A percentile compares a stretch with the other conserved stretches of the same genome.
Evolutionary conservation across 768 basidiomycete species (phyloP).

Genomic region (Clitopilus hobsonii): DNA sequence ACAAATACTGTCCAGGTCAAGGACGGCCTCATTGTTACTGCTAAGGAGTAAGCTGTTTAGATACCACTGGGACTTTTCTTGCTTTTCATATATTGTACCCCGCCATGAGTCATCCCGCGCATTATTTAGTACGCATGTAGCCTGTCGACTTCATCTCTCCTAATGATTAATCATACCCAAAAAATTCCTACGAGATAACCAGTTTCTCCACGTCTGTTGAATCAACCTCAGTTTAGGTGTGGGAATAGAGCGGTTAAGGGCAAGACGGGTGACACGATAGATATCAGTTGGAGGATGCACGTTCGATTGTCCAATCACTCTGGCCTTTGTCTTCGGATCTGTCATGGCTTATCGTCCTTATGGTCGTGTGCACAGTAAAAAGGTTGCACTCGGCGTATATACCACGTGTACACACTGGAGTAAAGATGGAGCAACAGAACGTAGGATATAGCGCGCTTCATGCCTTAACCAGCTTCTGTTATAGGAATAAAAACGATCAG

Average conservation of each 20-base stretch:
- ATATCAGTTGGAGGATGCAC: neutral
- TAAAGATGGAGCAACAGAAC: neutral
- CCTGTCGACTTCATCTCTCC: neutral
- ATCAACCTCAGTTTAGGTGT: no score
- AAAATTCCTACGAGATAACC: neutral
- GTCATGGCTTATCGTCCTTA: neutral
- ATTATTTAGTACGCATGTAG: neutral
- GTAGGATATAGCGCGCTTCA: neutral
- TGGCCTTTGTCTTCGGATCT: neutral
- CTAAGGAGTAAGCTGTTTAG: neutral
- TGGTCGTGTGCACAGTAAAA: neutral
- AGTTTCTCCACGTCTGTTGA: no score
- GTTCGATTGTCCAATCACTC: neutral
- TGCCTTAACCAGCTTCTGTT: constrained; percentile 19
- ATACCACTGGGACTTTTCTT: neutral
- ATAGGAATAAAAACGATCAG: neutral
- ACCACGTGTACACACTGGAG: neutral
- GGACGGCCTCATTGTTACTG: neutral
- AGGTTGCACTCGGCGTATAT: neutral
- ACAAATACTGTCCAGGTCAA: neutral
- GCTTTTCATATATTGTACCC: neutral
- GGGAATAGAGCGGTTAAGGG: no score
- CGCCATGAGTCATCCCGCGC: neutral
- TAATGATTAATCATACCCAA: neutral
- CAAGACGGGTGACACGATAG: no score